Evolutionary conservation across 2,329 filamentous ascomycete genomes (phyloP).

Genomic region (Neofusicoccum ribis): DNA sequence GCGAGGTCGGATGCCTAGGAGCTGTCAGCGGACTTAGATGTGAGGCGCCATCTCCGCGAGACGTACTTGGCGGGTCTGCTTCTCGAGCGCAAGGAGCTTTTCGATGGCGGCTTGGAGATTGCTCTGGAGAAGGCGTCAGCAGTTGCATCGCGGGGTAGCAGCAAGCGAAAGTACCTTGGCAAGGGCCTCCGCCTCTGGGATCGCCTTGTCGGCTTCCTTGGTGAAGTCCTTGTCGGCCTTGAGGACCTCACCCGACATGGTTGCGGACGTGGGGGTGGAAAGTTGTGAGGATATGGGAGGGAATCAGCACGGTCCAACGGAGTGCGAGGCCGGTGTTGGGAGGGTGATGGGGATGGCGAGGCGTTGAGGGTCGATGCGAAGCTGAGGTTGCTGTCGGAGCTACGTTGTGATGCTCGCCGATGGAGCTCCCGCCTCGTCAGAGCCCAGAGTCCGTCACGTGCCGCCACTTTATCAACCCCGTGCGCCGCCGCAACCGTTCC

Average conservation of each 20-base stretch:
- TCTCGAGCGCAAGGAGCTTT: constrained; percentile 88
- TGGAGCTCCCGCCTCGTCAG: constrained; percentile 17
- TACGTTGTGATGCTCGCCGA: constrained; percentile 20
- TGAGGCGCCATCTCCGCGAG: not conserved
- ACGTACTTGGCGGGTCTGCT: constrained; percentile 89
- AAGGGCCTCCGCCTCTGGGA: constrained; percentile 86
- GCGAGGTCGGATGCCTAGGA: constrained; percentile 86
- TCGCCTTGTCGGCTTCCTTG: constrained; percentile 89
- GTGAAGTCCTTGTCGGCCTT: constrained; percentile 99
- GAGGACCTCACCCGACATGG: constrained; percentile 76
- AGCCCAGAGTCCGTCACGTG: constrained; percentile 12
- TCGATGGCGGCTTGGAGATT: constrained; percentile 88
- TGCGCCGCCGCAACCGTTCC: not conserved
- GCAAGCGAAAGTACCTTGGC: constrained; percentile 64
- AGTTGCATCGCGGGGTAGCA: not conserved
- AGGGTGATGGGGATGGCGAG: constrained; percentile 2
- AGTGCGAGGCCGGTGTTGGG: not conserved
- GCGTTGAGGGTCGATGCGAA: constrained; percentile 7
- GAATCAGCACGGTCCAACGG: not conserved
- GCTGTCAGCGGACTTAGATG: constrained; percentile 24
- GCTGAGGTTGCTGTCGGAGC: constrained; percentile 20
- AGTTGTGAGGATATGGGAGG: not conserved
- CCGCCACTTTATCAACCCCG: not conserved
- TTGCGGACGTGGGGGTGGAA: not conserved
- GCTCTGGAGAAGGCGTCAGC: constrained; percentile 49